Conservation (phyloP, 768 basidiomycete species). For the Suillus weaverae region DNA sequence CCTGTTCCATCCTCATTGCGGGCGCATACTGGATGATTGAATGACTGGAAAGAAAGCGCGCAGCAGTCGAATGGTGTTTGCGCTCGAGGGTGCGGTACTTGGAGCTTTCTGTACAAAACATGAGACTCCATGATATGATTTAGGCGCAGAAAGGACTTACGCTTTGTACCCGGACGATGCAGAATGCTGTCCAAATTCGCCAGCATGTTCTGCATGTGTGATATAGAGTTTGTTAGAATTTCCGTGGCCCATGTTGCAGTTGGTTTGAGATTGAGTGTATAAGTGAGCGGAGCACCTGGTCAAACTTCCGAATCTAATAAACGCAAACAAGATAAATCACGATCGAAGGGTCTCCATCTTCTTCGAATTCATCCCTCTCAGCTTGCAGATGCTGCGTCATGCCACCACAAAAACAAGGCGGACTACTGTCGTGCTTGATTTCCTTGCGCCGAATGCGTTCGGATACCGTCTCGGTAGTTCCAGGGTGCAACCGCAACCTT, state of each 20-base stretch:
- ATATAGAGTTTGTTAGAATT: constrained; percentile 86
- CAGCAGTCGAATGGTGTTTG: constrained; percentile 89
- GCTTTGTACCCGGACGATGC: constrained; percentile 72
- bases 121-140: constrained; percentile 8
- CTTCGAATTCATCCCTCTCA: not conserved
- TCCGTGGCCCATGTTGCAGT: constrained; percentile 70
- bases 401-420: constrained; percentile 21
- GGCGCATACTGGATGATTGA: constrained; percentile 85
- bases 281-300: not conserved
- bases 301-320: constrained; percentile 8
- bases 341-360: not conserved
- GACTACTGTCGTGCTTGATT: constrained; percentile 37
- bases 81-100: constrained; percentile 63
- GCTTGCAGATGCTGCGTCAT: constrained; percentile 24
- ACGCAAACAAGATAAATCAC: constrained; percentile 3
- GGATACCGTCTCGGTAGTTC: constrained; percentile 17
- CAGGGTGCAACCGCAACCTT: constrained; percentile 12
- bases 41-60: constrained; percentile 87
- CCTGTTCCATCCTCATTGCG: constrained; percentile 81
- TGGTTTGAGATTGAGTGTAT: not conserved
- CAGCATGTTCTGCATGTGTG: constrained; percentile 86
- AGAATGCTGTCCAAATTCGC: constrained; percentile 78
- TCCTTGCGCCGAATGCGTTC: constrained; percentile 41
- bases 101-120: constrained; percentile 52
- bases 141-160: constrained; percentile 40